These are phyloP conservation scores for Fonsecaea nubica DNA, from an alignment of 2,329 filamentous ascomycete species.

Conservation along the genomic window DNA sequence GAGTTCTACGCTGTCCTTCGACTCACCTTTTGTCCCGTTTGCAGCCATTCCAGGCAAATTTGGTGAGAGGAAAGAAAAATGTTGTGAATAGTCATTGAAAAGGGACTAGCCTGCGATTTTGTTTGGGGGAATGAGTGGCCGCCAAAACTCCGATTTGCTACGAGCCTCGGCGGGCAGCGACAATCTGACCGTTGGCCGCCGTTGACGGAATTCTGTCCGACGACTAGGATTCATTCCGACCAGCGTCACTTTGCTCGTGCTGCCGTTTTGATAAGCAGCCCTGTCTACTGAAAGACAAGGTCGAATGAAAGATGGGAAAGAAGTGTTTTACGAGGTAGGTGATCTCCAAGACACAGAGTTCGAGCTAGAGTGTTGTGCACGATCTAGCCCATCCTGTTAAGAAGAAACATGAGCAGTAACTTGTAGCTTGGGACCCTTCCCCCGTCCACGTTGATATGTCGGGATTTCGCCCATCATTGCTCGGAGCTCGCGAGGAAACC, in stretches of 20 bases:
- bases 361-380: neutral
- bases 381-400: neutral
- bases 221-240: neutral
- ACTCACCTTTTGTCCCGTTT: slow-evolving; percentile 27
- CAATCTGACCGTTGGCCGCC: neutral
- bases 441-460: neutral
- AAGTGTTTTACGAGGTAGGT: neutral
- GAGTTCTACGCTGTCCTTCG: slow-evolving; percentile 55
- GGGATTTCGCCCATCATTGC: neutral
- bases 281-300: neutral
- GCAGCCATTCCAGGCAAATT: slow-evolving; percentile 21
- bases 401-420: neutral
- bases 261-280: neutral
- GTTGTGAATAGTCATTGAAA: slow-evolving; percentile 10
- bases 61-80: slow-evolving; percentile 5
- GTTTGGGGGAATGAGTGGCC: slow-evolving; percentile 7
- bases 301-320: neutral
- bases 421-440: neutral
- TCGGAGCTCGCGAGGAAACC: neutral
- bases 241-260: neutral
- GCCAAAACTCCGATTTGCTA: slow-evolving; percentile 16
- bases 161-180: slow-evolving; percentile 7
- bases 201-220: slow-evolving; percentile 9
- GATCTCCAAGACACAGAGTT: neutral
- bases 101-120: slow-evolving; percentile 10